Evolutionary conservation across 2,329 filamentous ascomycete genomes (phyloP), one percentile per base, ranked within the genome.

Genomic region (Aureobasidium sp.): DNA sequence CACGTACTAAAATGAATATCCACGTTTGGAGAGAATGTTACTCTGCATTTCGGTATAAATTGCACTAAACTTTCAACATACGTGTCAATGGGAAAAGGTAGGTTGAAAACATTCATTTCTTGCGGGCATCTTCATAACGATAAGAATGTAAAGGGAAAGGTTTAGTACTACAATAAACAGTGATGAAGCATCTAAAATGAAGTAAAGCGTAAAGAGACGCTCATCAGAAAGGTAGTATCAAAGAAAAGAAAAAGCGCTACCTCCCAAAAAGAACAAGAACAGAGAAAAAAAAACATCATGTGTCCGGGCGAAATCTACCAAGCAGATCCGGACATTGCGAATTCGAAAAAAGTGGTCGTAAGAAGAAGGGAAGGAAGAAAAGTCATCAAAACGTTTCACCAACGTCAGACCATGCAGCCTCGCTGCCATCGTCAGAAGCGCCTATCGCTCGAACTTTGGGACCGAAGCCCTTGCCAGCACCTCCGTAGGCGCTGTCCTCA

Each of bases 361-460:
- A 44, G 36, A 59, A 50, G 32, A 50, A 39, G 37, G 15, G 10
- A 37, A 36, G n/a, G 13, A 15, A 36, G 34, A 15, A 34, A 15
- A 37, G 8, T 62, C 61, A 63, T 72, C 66, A 74, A 62, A 71
- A 74, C 25, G 68, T 71, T 60, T 71, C 70, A 7, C 69, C 71
- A 48, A 72, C 65, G 63, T 74, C 73, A 10, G 72, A 73, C 73
- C 72, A 74, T 2, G 67, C 70, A 2, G 65, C 69, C 55, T 74
- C 72, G 45, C 70, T 72, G 15, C 68, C 71, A 44, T 72, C 69
- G 13, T 67, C 54, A 9, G 53, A 54, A 10, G 15, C 53, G 45
- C 39, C 65, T 32, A 59, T 59, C 2, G 63, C 75, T 66, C 72
- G 72, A 39, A 49, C 34, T 27, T 57, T 57, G 11, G 39, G 39